These are phyloP conservation scores for Dendrothele bispora DNA, from an alignment of 768 basidiomycete genomes.

Conservation along the genomic window DNA sequence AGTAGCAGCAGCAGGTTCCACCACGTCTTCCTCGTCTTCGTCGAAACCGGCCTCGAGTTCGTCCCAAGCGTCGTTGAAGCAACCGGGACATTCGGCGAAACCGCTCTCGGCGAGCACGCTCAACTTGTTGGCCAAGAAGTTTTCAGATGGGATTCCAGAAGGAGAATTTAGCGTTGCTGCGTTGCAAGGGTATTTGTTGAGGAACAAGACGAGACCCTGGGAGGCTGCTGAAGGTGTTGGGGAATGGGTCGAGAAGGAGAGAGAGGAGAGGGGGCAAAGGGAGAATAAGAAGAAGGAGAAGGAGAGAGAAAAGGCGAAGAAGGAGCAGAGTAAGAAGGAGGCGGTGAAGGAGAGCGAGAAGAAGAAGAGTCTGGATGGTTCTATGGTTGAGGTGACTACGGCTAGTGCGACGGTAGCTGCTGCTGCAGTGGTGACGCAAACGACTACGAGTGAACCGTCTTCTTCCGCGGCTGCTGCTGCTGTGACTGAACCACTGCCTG, in stretches of 20 bases:
- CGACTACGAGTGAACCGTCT: too few species aligned
- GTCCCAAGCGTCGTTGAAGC: slow-evolving; percentile 50
- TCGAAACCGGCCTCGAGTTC: slow-evolving; percentile 13
- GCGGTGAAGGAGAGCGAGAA: slow-evolving; percentile 21
- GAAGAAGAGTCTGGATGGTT: slow-evolving; percentile 10
- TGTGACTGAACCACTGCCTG: too few species aligned
- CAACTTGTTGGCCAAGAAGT: slow-evolving; percentile 68
- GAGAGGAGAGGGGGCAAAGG: slow-evolving; percentile 68
- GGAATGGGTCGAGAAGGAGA: slow-evolving; percentile 81
- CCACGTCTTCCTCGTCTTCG: slow-evolving; percentile 28
- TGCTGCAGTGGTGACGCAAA: too few species aligned
- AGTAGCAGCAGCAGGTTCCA: slow-evolving; percentile 42
- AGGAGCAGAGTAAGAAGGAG: slow-evolving; percentile 22
- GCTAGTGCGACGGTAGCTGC: not conserved
- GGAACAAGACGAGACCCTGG: slow-evolving; percentile 83
- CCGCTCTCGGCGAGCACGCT: slow-evolving; percentile 67
- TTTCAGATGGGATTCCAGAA: slow-evolving; percentile 81
- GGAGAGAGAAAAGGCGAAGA: slow-evolving; percentile 22
- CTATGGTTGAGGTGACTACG: not conserved
- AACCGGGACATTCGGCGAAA: slow-evolving; percentile 58
- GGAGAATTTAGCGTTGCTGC: slow-evolving; percentile 89
- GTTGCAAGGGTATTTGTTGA: slow-evolving; percentile 84
- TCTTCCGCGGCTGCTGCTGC: not conserved
- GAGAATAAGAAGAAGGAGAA: slow-evolving; percentile 31
- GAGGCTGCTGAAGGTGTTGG: slow-evolving; percentile 65